phyloP scores from a whole-genome alignment of 2,329 filamentous ascomycete genomes.

The Fusarium sp. region DNA sequence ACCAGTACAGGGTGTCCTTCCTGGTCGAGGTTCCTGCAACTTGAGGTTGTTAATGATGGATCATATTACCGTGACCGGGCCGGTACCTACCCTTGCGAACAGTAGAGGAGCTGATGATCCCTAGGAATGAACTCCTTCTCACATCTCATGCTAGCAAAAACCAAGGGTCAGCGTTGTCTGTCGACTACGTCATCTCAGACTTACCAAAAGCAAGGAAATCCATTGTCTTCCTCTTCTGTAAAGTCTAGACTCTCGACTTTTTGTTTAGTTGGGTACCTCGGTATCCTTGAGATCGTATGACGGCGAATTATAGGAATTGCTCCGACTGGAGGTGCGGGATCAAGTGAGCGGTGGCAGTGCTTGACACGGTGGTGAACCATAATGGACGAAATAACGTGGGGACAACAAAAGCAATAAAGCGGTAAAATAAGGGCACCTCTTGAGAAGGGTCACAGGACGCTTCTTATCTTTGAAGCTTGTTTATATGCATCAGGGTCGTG shows the following conservation, averaged over 20 bases:
- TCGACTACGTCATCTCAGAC: background rate
- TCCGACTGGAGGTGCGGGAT: background rate
- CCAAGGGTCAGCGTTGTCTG: background rate
- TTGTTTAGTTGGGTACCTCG: background rate
- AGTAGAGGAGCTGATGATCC: background rate
- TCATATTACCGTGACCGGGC: background rate
- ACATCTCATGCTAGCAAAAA: background rate
- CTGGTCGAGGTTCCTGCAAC: background rate
- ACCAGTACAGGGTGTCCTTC: background rate
- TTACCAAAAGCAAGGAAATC: background rate
- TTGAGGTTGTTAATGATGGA: background rate
- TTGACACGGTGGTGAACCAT: background rate
- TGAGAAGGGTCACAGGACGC: background rate
- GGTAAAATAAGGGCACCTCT: background rate
- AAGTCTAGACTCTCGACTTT: background rate
- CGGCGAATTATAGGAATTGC: background rate
- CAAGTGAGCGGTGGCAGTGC: background rate
- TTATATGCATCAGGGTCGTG: background rate
- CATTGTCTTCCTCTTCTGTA: background rate
- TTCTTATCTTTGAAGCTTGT: background rate
- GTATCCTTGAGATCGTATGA: background rate
- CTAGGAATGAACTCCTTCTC: background rate
- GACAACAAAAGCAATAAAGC: background rate
- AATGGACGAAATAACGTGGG: background rate
- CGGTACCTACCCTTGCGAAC: background rate